These are phyloP conservation scores for Arthroderma uncinatum DNA, from an alignment of 2,329 filamentous ascomycete genomes.

Conservation along the genomic window DNA sequence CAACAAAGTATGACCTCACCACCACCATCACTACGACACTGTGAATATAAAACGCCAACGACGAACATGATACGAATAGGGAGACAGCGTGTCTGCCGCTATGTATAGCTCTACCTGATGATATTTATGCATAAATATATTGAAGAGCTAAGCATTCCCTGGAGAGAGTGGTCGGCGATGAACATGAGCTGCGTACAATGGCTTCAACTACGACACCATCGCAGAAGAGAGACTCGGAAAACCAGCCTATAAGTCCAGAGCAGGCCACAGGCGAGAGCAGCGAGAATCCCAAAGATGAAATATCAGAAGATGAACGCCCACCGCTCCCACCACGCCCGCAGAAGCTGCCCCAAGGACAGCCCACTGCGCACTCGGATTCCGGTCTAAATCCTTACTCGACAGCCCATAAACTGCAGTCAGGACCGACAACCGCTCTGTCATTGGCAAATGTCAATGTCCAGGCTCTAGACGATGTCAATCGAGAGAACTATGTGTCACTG, in stretches of 20 bases:
- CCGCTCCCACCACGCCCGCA: constrained; percentile 8
- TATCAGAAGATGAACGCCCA: background rate
- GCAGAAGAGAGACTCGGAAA: background rate
- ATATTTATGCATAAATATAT: background rate
- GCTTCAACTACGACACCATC: background rate
- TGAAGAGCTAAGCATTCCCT: background rate
- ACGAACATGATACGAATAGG: background rate
- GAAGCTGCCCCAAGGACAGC: background rate
- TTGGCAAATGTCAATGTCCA: constrained; percentile 69
- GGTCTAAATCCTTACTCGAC: constrained; percentile 29
- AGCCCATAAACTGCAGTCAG: constrained; percentile 40
- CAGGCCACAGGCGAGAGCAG: background rate
- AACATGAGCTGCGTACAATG: background rate
- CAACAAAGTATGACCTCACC: constrained; percentile 1
- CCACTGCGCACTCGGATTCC: constrained; percentile 20
- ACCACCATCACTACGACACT: background rate
- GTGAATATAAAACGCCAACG: background rate
- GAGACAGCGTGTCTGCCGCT: background rate
- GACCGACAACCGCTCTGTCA: constrained; percentile 75
- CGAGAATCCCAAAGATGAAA: background rate
- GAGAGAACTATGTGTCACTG: constrained; percentile 49
- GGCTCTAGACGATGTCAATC: constrained; percentile 57
- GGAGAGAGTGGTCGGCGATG: background rate
- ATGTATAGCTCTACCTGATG: background rate
- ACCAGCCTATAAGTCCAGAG: background rate